Evolutionary conservation across 2,329 filamentous ascomycete species (phyloP).

Genomic region (Cercospora beticola): DNA sequence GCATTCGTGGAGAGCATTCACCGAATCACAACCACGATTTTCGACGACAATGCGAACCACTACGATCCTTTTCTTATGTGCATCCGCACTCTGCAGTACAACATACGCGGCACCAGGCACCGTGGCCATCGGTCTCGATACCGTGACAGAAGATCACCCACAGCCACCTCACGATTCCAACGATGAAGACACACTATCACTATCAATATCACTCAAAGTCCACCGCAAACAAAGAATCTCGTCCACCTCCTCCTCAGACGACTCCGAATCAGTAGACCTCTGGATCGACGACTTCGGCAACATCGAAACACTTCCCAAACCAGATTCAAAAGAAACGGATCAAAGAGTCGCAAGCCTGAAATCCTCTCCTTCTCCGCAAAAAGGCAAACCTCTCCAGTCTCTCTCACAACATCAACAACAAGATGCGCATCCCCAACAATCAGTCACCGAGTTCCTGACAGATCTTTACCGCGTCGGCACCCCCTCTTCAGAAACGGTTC

Average conservation of each 20-base stretch:
- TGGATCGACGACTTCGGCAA: constrained; percentile 20
- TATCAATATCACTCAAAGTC: background rate
- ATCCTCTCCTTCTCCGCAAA: background rate
- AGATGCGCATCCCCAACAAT: background rate
- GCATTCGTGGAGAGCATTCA: background rate
- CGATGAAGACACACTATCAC: background rate
- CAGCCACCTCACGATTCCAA: background rate
- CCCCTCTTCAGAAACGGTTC: background rate
- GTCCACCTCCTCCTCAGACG: background rate
- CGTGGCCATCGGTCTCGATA: constrained; percentile 1
- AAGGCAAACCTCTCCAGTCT: background rate
- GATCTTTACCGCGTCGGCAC: background rate
- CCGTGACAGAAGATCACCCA: constrained; percentile 4
- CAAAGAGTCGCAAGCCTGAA: background rate
- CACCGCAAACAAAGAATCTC: background rate
- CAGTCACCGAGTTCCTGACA: background rate
- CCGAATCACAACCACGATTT: background rate
- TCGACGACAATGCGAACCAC: background rate
- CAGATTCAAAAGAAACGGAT: background rate
- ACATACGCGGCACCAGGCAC: background rate
- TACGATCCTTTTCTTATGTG: constrained; percentile 2
- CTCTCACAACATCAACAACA: background rate
- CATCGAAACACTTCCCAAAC: constrained; percentile 2
- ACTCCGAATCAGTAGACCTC: constrained; percentile 3
- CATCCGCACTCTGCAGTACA: background rate